Conservation (phyloP, 768 basidiomycete genomes). For the Tulasnella sp. region DNA sequence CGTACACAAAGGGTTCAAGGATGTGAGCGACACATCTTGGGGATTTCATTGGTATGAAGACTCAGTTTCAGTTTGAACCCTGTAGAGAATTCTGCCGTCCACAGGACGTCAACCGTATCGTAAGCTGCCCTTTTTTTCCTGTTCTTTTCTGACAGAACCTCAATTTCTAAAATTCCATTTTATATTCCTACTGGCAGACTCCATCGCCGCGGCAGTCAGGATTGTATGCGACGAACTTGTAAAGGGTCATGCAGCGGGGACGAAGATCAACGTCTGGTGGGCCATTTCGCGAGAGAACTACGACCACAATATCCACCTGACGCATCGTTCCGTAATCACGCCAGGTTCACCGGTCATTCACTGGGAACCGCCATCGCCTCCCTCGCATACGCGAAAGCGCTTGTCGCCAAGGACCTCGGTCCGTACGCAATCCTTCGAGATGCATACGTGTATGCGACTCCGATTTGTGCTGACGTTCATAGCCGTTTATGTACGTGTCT, state of each 20-base stretch:
- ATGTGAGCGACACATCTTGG: slow-evolving; percentile 1
- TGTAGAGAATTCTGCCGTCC: background rate
- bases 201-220: slow-evolving; percentile 15
- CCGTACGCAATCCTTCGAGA: slow-evolving; percentile 16
- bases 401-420: slow-evolving; percentile 4
- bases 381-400: slow-evolving; percentile 13
- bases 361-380: slow-evolving; percentile 17
- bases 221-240: slow-evolving; percentile 13
- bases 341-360: slow-evolving; percentile 18
- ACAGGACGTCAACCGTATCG: too few species aligned
- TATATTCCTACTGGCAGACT: background rate
- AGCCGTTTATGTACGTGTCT: background rate
- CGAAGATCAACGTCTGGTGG: slow-evolving; percentile 16
- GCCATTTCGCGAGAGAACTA: too few species aligned
- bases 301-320: too few species aligned
- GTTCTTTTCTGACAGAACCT: too few species aligned
- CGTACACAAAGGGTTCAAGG: slow-evolving; percentile 19
- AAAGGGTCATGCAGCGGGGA: slow-evolving; percentile 2
- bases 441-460: slow-evolving; percentile 21
- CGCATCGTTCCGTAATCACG: background rate
- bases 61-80: background rate
- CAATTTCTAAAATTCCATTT: too few species aligned
- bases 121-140: too few species aligned
- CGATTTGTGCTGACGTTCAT: slow-evolving; percentile 6
- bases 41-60: background rate